Base-by-base conservation (phyloP, 306 rosid species). In the Castanea crenata region DNA sequence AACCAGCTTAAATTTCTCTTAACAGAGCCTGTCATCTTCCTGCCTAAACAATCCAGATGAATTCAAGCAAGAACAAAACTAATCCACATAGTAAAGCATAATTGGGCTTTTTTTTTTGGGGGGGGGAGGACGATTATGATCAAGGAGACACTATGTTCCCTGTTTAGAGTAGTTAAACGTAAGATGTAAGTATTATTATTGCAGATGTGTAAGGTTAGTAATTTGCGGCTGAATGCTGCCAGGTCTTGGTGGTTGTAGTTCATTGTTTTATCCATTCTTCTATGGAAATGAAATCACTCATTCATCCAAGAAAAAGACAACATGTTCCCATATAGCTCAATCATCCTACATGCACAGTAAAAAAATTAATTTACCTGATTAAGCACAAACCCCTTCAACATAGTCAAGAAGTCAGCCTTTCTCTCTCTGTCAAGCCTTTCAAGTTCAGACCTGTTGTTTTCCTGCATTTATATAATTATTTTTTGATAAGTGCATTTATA, bases 371-470 rank as follows among this genome's bases (percentile, higher is more conserved):
- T 46, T 89, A 96, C 99, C 99, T 96, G 99, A 86, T 85, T 91
- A 65, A 85, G 91, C 56, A 92, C 97, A 72, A 91, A 96, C 20
- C 99, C 99, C 79, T 85, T 96, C 88, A 96, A 88, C 99, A 96
- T 96, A 73, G 83, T 86, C 77, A 87, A 74, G 84, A 93, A 93
- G 88, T 96, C 99, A 59, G 81, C 83, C 21, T 88, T 87, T 85
- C 90, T 90, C 88, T 94, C 99, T 38, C 55, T 84, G 76, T 94
- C 97, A 74, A 94, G 85, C 81, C 99, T 91, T 83, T 94, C 97
- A 55, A 94, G 93, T 86, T 94, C 99, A 83, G 80, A 90, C 88
- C 88, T 85, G 79, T 94, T 94, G 85, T 94, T 92, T 81, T 94
- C 99, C 99, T 94, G 89, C 88, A 82, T 77, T 73, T 67, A 52